Evolutionary conservation across 108 stramenopile genomes (phyloP).

Genomic region (Skeletonema marinoi): DNA sequence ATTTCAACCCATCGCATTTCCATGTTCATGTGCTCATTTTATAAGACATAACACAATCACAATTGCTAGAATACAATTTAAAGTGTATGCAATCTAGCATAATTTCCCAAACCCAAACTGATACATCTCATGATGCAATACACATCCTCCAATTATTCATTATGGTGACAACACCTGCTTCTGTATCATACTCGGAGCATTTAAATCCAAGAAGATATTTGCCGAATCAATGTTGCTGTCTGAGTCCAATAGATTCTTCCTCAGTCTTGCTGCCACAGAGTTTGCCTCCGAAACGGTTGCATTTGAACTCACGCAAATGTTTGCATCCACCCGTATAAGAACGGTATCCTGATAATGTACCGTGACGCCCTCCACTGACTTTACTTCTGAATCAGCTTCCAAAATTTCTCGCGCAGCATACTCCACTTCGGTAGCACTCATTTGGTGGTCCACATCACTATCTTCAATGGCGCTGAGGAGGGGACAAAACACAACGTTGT

Average conservation of each 20-base stretch:
- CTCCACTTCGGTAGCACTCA: constrained; percentile 41
- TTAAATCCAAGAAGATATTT: constrained; percentile 65
- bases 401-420: constrained; percentile 28
- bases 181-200: constrained; percentile 3
- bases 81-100: neutral
- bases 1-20: neutral
- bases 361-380: constrained; percentile 53
- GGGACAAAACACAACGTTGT: constrained; percentile 54
- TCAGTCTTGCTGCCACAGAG: constrained; percentile 35
- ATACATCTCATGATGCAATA: neutral
- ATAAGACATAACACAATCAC: neutral
- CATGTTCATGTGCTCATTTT: too few relatives aligned
- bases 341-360: constrained; percentile 60
- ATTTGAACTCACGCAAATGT: constrained; percentile 47
- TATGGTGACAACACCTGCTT: neutral
- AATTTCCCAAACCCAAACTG: neutral
- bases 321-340: constrained; percentile 51
- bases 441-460: constrained; percentile 28
- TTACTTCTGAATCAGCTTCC: constrained; percentile 42
- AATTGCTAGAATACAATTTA: neutral
- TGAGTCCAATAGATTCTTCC: constrained; percentile 38
- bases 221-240: constrained; percentile 45
- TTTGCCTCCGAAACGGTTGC: constrained; percentile 44
- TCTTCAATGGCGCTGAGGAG: constrained; percentile 46
- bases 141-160: neutral